Conservation (phyloP, 2,329 filamentous ascomycete genomes). For the Teratosphaeria gauchensis region DNA sequence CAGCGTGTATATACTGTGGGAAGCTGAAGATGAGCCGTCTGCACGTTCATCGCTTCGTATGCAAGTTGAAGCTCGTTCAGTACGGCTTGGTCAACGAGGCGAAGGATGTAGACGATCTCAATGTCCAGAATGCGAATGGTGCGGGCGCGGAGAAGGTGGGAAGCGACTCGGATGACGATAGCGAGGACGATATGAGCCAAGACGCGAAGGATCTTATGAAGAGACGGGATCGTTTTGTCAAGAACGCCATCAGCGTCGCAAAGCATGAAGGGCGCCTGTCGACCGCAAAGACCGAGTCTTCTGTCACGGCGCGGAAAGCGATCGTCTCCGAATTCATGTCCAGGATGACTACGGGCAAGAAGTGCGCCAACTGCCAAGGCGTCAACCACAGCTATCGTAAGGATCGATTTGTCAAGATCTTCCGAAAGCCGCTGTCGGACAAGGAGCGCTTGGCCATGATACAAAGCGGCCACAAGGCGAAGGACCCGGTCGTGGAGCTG, state of each 20-base stretch:
- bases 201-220: constrained; percentile 48
- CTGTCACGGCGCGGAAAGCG: constrained; percentile 63
- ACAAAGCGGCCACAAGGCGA: constrained; percentile 54
- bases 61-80: constrained; percentile 77
- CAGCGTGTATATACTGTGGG: constrained; percentile 86
- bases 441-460: constrained; percentile 75
- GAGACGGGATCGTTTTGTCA: constrained; percentile 59
- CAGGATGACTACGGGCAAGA: constrained; percentile 58
- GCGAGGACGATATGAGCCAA: constrained; percentile 41
- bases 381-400: constrained; percentile 79
- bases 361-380: constrained; percentile 58
- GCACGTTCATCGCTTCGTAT: constrained; percentile 68
- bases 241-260: constrained; percentile 56
- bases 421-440: constrained; percentile 64
- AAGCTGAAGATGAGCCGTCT: constrained; percentile 69
- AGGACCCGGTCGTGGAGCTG: constrained; percentile 59
- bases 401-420: constrained; percentile 87
- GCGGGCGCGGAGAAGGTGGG: constrained; percentile 25
- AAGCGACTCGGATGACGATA: constrained; percentile 6
- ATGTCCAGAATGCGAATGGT: constrained; percentile 16
- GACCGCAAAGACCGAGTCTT: constrained; percentile 69
- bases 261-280: constrained; percentile 37
- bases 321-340: constrained; percentile 75
- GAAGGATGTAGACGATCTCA: constrained; percentile 38
- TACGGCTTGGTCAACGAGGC: constrained; percentile 70